Percentiles rank a stretch among this genome's conserved stretches.
Conservation (phyloP, 208 protist genomes). For the Leishmania turanica region DNA sequence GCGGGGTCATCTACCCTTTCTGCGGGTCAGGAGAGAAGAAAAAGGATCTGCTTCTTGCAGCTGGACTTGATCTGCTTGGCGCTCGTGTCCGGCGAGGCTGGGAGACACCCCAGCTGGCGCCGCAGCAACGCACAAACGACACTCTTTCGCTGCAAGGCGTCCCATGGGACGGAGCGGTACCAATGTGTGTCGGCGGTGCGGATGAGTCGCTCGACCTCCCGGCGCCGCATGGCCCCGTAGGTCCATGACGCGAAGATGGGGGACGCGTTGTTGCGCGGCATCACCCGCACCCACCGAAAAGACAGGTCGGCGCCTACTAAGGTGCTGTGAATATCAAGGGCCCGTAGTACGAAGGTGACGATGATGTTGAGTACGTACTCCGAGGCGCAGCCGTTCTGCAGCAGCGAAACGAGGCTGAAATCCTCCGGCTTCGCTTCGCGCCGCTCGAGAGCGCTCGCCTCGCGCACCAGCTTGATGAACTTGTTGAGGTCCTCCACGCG, state of each 20-base stretch:
- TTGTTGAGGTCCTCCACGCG: slow-evolving; percentile 16
- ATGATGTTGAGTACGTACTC: slow-evolving; percentile 58
- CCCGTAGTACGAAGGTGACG: slow-evolving; percentile 37
- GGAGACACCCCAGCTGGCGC: slow-evolving; percentile 38
- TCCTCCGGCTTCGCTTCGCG: slow-evolving; percentile 42
- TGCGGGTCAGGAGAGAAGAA: slow-evolving; percentile 34
- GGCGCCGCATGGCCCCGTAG: slow-evolving; percentile 29
- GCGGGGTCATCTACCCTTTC: background rate
- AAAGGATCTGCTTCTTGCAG: slow-evolving; percentile 55
- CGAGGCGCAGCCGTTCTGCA: slow-evolving; percentile 29
- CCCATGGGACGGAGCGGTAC: slow-evolving; percentile 35
- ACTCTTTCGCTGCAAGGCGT: slow-evolving; percentile 27
- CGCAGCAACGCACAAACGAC: slow-evolving; percentile 49
- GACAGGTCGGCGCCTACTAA: slow-evolving; percentile 45
- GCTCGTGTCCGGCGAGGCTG: background rate
- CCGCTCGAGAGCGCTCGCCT: slow-evolving; percentile 23
- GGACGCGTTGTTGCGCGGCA: slow-evolving; percentile 13
- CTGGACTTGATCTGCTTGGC: slow-evolving; percentile 15
- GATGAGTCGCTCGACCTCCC: slow-evolving; percentile 31
- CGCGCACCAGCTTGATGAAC: slow-evolving; percentile 17
- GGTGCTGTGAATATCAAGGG: slow-evolving; percentile 28
- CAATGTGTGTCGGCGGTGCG: slow-evolving; percentile 32
- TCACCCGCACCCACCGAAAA: slow-evolving; percentile 51
- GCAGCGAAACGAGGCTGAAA: slow-evolving; percentile 41
- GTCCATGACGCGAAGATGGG: slow-evolving; percentile 49